Conservation (phyloP, 2,329 filamentous ascomycete species). For the Trichophyton verrucosum region DNA sequence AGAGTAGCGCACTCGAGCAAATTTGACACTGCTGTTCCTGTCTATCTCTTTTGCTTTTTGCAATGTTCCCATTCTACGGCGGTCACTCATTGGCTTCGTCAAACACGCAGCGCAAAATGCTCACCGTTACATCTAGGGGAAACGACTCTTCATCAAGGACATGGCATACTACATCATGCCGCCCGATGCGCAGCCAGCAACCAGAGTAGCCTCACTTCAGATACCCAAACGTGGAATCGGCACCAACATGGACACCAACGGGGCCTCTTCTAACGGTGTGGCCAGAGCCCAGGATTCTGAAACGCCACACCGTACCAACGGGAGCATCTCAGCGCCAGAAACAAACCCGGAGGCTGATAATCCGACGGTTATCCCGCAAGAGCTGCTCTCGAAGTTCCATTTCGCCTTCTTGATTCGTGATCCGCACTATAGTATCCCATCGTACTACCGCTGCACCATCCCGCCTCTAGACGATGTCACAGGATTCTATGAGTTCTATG, state of each 20-base stretch:
- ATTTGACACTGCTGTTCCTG: slow-evolving; percentile 8
- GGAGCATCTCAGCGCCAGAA: slow-evolving; percentile 10
- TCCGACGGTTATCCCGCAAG: slow-evolving; percentile 69
- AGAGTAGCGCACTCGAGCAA: neutral
- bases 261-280: slow-evolving; percentile 19
- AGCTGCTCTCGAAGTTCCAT: slow-evolving; percentile 67
- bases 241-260: slow-evolving; percentile 27
- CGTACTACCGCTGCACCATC: slow-evolving; percentile 86
- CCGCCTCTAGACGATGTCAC: slow-evolving; percentile 73
- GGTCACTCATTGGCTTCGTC: neutral
- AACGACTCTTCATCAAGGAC: slow-evolving; percentile 95
- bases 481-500: slow-evolving; percentile 76
- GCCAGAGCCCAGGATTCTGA: slow-evolving; percentile 13
- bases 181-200: slow-evolving; percentile 53
- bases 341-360: slow-evolving; percentile 55
- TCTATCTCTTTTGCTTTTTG: neutral
- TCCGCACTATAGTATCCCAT: slow-evolving; percentile 80
- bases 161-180: slow-evolving; percentile 88
- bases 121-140: slow-evolving; percentile 50
- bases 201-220: slow-evolving; percentile 64
- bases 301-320: slow-evolving; percentile 45
- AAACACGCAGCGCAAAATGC: slow-evolving; percentile 15
- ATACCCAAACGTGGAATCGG: slow-evolving; percentile 49
- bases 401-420: slow-evolving; percentile 96
- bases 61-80: neutral